Evolutionary conservation across 2,329 filamentous ascomycete genomes (phyloP).

Genomic region (Fusarium verrucosum): DNA sequence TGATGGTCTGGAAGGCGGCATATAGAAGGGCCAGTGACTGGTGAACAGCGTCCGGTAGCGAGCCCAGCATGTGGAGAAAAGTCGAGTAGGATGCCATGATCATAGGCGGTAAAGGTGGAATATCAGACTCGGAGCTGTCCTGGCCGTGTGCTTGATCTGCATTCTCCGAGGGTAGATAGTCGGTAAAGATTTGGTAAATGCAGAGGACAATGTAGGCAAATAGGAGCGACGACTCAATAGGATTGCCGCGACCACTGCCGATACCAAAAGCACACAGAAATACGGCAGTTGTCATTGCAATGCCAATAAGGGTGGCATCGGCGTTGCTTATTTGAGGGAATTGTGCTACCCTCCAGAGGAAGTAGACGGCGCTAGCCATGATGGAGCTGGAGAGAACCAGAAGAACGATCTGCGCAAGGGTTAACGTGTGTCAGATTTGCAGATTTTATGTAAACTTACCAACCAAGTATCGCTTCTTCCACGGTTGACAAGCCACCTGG

Average conservation of each 20-base stretch:
- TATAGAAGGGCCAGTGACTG: conserved; percentile 87
- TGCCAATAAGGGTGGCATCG: conserved; percentile 91
- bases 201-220: conserved; percentile 99
- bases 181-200: conserved; percentile 99
- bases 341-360: conserved; percentile 92
- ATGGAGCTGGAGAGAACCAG: conserved; percentile 88
- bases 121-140: conserved; percentile 75
- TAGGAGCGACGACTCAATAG: conserved; percentile 91
- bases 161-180: conserved; percentile 86
- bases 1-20: conserved; percentile 94
- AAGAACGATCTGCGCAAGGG: conserved; percentile 77
- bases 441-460: conserved; percentile 62
- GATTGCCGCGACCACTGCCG: conserved; percentile 90
- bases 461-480: conserved; percentile 97
- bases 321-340: conserved; percentile 94
- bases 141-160: conserved; percentile 62
- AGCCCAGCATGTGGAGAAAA: conserved; percentile 82
- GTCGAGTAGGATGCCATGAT: conserved; percentile 99
- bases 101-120: conserved; percentile 94
- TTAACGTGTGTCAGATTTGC: conserved; percentile 46
- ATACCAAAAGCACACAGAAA: conserved; percentile 96
- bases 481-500: conserved; percentile 91
- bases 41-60: conserved; percentile 83
- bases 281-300: conserved; percentile 89
- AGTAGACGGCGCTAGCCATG: conserved; percentile 93